Conservation (phyloP, 2,329 filamentous ascomycete species). For the Neofusicoccum kwambonambiense region DNA sequence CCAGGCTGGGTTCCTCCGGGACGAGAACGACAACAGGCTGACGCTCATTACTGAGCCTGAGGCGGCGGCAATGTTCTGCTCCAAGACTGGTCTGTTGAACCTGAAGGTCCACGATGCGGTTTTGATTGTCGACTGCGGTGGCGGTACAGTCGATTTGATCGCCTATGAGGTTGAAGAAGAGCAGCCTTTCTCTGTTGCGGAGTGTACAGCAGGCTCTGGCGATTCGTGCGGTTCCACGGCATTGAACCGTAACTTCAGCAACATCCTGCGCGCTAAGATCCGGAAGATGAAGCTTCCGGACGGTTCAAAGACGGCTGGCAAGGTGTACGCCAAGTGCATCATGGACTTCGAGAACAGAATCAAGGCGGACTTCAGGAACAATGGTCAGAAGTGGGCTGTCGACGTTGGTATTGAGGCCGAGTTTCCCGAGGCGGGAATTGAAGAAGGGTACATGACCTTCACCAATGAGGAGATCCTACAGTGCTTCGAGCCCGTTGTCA, state of each 20-base stretch:
- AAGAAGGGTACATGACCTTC: slow-evolving; percentile 99
- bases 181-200: slow-evolving; percentile 92
- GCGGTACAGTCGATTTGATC: slow-evolving; percentile 97
- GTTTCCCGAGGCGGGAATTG: slow-evolving; percentile 95
- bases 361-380: slow-evolving; percentile 99
- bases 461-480: slow-evolving; percentile 98
- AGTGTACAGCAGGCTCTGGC: slow-evolving; percentile 95
- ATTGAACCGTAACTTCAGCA: slow-evolving; percentile 96
- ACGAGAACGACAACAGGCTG: slow-evolving; percentile 95
- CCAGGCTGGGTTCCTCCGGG: slow-evolving; percentile 91
- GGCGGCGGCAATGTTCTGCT: slow-evolving; percentile 95
- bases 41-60: slow-evolving; percentile 96
- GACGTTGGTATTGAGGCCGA: slow-evolving; percentile 98
- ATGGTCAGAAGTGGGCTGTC: slow-evolving; percentile 98
- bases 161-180: slow-evolving; percentile 99
- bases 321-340: slow-evolving; percentile 98
- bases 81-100: slow-evolving; percentile 92
- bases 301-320: slow-evolving; percentile 93
- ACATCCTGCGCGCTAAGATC: slow-evolving; percentile 96
- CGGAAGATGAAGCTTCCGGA: slow-evolving; percentile 98
- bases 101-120: slow-evolving; percentile 99
- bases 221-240: slow-evolving; percentile 98
- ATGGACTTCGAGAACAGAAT: slow-evolving; percentile 99
- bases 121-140: slow-evolving; percentile 95
- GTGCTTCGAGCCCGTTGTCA: slow-evolving; percentile 98